Conservation (phyloP, 768 basidiomycete genomes). For the Tulasnella sp. region DNA sequence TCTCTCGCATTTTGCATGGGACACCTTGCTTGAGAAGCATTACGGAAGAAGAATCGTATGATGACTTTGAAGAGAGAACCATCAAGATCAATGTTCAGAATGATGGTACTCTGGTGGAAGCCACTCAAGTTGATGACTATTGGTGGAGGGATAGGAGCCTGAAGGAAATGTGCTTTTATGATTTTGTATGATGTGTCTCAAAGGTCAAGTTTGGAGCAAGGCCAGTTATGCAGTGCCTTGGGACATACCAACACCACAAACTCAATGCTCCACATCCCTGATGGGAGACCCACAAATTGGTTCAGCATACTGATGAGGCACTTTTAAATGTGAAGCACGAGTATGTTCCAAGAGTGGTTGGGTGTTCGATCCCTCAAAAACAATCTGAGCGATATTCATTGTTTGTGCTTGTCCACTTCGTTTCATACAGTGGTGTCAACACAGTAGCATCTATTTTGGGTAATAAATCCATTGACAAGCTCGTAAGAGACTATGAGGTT, state of each 20-base stretch:
- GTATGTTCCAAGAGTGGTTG: neutral
- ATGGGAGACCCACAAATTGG: neutral
- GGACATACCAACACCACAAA: neutral
- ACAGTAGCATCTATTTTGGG: neutral
- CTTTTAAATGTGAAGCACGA: neutral
- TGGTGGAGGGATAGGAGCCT: conserved; percentile 29
- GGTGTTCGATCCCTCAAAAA: neutral
- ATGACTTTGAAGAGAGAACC: neutral
- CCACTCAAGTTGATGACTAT: conserved; percentile 36
- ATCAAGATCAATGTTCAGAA: neutral
- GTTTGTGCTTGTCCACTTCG: neutral
- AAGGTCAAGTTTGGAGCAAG: conserved; percentile 15
- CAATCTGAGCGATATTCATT: neutral
- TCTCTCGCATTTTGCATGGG: neutral
- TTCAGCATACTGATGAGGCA: neutral
- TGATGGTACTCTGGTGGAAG: conserved; percentile 18
- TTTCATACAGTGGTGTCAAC: neutral
- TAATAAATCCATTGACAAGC: neutral
- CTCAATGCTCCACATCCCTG: neutral
- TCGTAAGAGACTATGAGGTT: neutral
- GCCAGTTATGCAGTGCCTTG: neutral
- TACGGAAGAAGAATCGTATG: neutral
- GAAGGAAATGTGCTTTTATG: conserved; percentile 33
- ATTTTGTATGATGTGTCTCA: conserved; percentile 31
- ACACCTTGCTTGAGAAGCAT: neutral